Conservation (phyloP, 1,284 basidiomycete genomes). For the Ganoderma boninense region DNA sequence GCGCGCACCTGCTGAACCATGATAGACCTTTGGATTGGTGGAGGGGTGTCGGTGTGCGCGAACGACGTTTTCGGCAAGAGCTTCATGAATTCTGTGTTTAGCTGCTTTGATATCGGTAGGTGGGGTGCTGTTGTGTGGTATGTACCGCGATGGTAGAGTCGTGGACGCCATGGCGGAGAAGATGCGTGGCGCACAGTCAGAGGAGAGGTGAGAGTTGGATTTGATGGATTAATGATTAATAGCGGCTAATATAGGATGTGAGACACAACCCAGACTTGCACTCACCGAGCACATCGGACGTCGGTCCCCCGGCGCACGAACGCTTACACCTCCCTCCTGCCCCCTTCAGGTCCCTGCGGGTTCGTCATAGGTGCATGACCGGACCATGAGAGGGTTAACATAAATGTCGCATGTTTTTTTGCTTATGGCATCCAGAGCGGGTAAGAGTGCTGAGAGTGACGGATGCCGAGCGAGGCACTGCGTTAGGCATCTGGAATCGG, state of each 20-base stretch:
- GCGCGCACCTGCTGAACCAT: slow-evolving; percentile 37
- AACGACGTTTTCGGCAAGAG: slow-evolving; percentile 31
- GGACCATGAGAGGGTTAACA: background rate
- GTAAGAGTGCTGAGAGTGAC: background rate
- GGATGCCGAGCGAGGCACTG: background rate
- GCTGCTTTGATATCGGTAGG: slow-evolving; percentile 28
- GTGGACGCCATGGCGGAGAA: background rate
- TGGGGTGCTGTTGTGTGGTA: slow-evolving; percentile 31
- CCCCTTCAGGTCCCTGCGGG: background rate
- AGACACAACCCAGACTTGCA: slow-evolving; percentile 8
- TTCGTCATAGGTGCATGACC: background rate
- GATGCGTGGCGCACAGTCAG: background rate
- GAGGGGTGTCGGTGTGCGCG: slow-evolving; percentile 38
- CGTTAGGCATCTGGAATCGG: background rate
- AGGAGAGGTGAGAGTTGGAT: background rate
- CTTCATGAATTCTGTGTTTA: slow-evolving; percentile 32
- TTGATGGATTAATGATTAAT: slow-evolving; percentile 2
- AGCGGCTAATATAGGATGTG: background rate
- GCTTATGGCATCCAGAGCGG: background rate
- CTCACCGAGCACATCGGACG: slow-evolving; percentile 20
- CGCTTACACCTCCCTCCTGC: background rate
- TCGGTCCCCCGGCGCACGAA: background rate
- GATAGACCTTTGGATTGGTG: slow-evolving; percentile 35
- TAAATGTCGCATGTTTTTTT: background rate
- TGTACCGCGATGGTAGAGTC: slow-evolving; percentile 26